These are phyloP conservation scores for Talinum fruticosum DNA, from an alignment of 148 eudicot species.

Conservation along the genomic window DNA sequence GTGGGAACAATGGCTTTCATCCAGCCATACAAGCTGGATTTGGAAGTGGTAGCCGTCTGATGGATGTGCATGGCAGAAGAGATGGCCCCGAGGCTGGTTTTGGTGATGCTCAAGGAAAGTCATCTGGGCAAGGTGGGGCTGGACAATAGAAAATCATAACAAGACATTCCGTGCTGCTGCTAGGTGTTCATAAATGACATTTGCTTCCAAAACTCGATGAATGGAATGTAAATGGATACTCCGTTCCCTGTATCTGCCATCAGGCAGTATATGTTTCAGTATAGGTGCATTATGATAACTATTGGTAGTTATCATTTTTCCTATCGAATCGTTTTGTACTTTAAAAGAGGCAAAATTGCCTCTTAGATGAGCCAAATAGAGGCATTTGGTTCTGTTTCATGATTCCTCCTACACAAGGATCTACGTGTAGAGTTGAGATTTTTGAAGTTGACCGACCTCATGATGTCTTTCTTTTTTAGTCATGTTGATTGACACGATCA, in stretches of 20 bases:
- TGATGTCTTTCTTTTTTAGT: neutral
- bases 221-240: constrained; percentile 20
- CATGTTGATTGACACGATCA: neutral
- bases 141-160: constrained; percentile 13
- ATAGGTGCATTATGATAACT: neutral
- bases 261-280: constrained; percentile 11
- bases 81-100: constrained; percentile 39
- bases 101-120: constrained; percentile 31
- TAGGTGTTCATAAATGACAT: constrained; percentile 6
- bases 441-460: neutral
- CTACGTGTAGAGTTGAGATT: neutral
- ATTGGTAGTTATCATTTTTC: neutral
- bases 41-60: constrained; percentile 28
- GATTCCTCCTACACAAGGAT: neutral
- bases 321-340: constrained; percentile 1
- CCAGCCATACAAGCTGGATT: constrained; percentile 35
- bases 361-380: constrained; percentile 1
- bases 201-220: constrained; percentile 14
- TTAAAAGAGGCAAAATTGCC: constrained; percentile 5
- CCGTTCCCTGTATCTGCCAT: neutral
- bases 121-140: constrained; percentile 3
- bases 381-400: neutral
- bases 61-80: constrained; percentile 41
- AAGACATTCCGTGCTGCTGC: neutral
- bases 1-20: constrained; percentile 37